Base-by-base conservation (phyloP, 192 early-diverging fungal species). In the Allomyces macrogynus region DNA sequence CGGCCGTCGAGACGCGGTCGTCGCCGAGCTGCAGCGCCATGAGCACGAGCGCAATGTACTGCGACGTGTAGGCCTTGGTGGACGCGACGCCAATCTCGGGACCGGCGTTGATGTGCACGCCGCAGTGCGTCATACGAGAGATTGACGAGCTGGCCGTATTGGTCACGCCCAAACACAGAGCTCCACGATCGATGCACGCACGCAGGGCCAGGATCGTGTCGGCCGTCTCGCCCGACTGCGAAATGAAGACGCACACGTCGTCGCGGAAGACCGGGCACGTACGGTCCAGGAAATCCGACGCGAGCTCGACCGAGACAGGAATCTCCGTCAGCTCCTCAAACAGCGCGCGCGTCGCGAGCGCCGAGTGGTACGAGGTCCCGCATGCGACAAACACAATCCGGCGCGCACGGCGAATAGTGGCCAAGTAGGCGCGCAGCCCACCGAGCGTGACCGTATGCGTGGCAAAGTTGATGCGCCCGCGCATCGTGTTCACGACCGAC, bases 21-120 rank as follows among this genome's bases (percentile, higher is more conserved):
- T 94, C 90, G 67, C 84, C 80, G 22, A 99, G 80, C 77, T 96
- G 91, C 63, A 99, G 81, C 20, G 95, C 94, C 84, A 99, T 99
- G 91, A 99, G 91, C 60, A 95, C 80, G 63, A 99, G 81, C 5
- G 93, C 92, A 80, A 99, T 87, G 81, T 86, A 95, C 81, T 97
- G 94, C 61, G 89, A 92, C n/a, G 95, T 99, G 80, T 98, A 98
- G 8, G 95, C 94, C 88, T 98, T 98, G 80, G 95, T 98, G 71
- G 84, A 86, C 49, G 95, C 95, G 67, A 98, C 95, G 72, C 93
- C 89, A 70, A 97, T 94, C 77, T 98, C 95, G 62, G 94, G 95
- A 65, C 95, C 95, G 63, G 95, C 95, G 66, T 98, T 98, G 77
- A 98, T 95, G 76, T 98, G 95, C 61, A 98, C 94, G 84, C 95